Evolutionary conservation across 306 rosid species (phyloP).

Genomic region (Spatholobus suberectus): DNA sequence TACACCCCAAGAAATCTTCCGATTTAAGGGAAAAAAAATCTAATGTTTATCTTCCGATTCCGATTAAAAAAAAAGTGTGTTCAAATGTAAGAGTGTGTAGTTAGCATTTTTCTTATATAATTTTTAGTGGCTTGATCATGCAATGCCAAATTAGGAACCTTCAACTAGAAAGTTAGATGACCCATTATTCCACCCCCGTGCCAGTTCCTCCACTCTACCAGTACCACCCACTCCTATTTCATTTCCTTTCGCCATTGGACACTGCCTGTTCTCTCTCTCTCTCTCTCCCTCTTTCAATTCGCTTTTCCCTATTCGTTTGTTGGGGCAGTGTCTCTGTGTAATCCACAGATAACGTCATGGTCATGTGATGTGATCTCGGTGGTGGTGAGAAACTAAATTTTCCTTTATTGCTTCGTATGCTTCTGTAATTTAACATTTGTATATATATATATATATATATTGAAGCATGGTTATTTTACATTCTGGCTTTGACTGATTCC

Average conservation of each 20-base stretch:
- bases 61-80: too few species aligned
- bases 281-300: not conserved
- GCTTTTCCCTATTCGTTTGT: not conserved
- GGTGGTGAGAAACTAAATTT: conserved; percentile 35
- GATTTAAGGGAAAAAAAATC: too few species aligned
- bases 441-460: not conserved
- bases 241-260: not conserved
- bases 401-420: not conserved
- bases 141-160: conserved; percentile 35
- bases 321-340: not conserved
- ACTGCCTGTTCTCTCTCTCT: too few species aligned
- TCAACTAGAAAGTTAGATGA: conserved; percentile 12
- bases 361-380: too few species aligned
- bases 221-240: not conserved
- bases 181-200: not conserved
- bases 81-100: too few species aligned
- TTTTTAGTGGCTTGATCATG: not conserved
- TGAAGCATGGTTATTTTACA: not conserved
- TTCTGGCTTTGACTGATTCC: not conserved
- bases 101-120: too few species aligned
- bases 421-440: not conserved
- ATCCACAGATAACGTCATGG: not conserved
- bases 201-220: conserved; percentile 33
- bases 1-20: too few species aligned
- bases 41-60: too few species aligned